Conservation (phyloP, 768 basidiomycete genomes). For the Phlebiopsis gigantea region DNA sequence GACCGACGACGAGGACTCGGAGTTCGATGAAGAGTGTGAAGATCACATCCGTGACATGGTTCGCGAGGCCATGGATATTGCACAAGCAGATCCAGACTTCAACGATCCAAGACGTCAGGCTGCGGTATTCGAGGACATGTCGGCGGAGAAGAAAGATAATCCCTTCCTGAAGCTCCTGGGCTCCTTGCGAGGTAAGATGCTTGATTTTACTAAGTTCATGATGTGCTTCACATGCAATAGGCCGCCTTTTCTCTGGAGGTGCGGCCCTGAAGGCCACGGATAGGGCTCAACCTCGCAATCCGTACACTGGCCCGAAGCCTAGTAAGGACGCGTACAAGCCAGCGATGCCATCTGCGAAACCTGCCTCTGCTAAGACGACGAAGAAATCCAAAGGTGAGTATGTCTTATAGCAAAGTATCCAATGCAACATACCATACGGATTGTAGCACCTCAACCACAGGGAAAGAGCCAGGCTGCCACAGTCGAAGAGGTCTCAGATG, state of each 20-base stretch:
- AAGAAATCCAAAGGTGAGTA: conserved; percentile 1
- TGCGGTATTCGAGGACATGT: conserved; percentile 33
- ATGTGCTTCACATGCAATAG: conserved; percentile 29
- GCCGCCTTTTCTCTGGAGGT: conserved; percentile 56
- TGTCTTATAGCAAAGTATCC: too few species aligned
- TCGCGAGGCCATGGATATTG: conserved; percentile 70
- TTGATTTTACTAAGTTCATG: not conserved
- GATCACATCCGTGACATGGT: conserved; percentile 56
- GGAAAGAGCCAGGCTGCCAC: conserved; percentile 45
- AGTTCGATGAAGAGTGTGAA: conserved; percentile 65
- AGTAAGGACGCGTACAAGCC: conserved; percentile 1
- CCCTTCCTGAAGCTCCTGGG: conserved; percentile 76
- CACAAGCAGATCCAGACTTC: conserved; percentile 51
- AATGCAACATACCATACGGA: not conserved
- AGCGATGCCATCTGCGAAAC: not conserved
- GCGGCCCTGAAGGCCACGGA: conserved; percentile 37
- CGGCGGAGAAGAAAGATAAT: conserved; percentile 58
- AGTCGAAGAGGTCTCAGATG: conserved; percentile 72
- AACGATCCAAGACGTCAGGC: conserved; percentile 40
- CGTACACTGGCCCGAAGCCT: conserved; percentile 14
- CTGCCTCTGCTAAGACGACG: not conserved
- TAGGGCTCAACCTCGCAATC: conserved; percentile 27
- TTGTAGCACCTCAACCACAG: conserved; percentile 1
- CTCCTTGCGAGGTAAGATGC: conserved; percentile 58
- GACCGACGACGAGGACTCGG: conserved; percentile 35